Evolutionary conservation across 192 early-diverging fungal genomes (phyloP).

Genomic region (Coemansia aciculifera): DNA sequence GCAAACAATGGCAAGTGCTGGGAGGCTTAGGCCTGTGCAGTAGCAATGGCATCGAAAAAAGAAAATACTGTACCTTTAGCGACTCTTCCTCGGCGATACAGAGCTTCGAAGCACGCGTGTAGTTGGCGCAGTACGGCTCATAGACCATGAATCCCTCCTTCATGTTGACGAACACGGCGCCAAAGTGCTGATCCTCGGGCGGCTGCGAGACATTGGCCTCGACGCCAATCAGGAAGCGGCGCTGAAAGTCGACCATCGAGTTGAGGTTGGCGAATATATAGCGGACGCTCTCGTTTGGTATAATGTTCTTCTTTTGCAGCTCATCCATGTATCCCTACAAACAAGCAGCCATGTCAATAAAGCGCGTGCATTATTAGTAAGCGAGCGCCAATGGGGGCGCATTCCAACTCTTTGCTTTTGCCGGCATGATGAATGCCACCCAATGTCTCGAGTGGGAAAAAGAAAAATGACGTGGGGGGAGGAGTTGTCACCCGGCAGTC

Average conservation of each 20-base stretch:
- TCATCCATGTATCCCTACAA: slow-evolving; percentile 71
- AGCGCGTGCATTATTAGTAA: slow-evolving; percentile 30
- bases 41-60: background rate
- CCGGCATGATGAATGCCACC: background rate
- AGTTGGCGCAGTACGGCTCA: slow-evolving; percentile 93
- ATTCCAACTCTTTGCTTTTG: background rate
- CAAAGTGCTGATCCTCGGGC: slow-evolving; percentile 84
- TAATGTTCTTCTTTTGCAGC: slow-evolving; percentile 66
- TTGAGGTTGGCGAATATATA: slow-evolving; percentile 92
- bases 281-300: slow-evolving; percentile 76
- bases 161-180: slow-evolving; percentile 80
- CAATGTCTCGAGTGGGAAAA: background rate
- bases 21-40: slow-evolving; percentile 1
- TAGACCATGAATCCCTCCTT: slow-evolving; percentile 83
- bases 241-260: slow-evolving; percentile 93
- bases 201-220: slow-evolving; percentile 74
- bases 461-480: background rate
- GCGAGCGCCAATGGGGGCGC: background rate
- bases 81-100: slow-evolving; percentile 65
- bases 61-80: slow-evolving; percentile 50
- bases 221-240: slow-evolving; percentile 87
- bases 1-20: slow-evolving; percentile 22
- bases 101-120: slow-evolving; percentile 70
- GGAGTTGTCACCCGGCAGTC: background rate
- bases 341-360: slow-evolving; percentile 3